Conservation (phyloP, 2,329 filamentous ascomycete genomes). For the Aspergillus hiratsukae region DNA sequence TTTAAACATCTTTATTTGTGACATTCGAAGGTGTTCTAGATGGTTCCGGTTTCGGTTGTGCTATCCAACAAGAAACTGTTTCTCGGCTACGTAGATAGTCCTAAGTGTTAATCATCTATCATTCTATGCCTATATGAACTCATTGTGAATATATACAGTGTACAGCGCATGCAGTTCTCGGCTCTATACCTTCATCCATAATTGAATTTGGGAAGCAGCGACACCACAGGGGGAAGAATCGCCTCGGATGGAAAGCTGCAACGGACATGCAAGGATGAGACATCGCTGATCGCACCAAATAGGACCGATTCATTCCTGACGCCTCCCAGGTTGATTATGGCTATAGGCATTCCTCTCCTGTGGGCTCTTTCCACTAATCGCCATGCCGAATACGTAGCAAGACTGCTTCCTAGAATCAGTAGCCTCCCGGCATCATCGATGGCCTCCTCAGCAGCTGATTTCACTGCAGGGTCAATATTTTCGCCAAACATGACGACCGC, state of each 20-base stretch:
- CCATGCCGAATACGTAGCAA: constrained; percentile 96
- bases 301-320: constrained; percentile 44
- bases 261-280: constrained; percentile 31
- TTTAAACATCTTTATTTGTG: background rate
- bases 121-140: background rate
- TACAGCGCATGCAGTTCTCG: background rate
- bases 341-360: constrained; percentile 78
- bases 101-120: background rate
- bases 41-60: background rate
- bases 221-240: constrained; percentile 38
- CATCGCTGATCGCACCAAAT: constrained; percentile 27
- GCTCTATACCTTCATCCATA: background rate
- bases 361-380: constrained; percentile 77
- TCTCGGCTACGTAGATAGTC: background rate
- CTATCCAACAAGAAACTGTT: background rate
- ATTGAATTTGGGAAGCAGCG: constrained; percentile 20
- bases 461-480: constrained; percentile 67
- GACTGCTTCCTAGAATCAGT: constrained; percentile 78
- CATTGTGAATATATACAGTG: background rate
- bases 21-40: background rate
- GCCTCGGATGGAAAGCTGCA: constrained; percentile 41
- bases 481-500: constrained; percentile 97
- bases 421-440: constrained; percentile 72
- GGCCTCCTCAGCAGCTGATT: constrained; percentile 70
- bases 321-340: constrained; percentile 70